Conservation (phyloP, 495 filamentous ascomycete genomes). For the Achaetomiella virescens region DNA sequence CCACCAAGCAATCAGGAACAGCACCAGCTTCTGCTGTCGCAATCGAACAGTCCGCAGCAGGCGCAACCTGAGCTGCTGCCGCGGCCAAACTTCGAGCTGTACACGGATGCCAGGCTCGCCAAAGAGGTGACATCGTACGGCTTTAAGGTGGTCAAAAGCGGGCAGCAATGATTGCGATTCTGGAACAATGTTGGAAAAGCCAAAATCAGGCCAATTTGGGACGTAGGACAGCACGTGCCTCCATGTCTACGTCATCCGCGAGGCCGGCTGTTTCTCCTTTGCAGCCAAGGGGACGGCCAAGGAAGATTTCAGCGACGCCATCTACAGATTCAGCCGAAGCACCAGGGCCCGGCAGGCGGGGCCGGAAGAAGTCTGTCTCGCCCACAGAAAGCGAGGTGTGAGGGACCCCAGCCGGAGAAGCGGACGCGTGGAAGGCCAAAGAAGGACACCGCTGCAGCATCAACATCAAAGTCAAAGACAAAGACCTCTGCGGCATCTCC, state of each 20-base stretch:
- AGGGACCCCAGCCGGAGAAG: background rate
- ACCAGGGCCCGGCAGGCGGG: background rate
- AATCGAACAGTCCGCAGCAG: slow-evolving; percentile 10
- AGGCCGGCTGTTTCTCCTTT: slow-evolving; percentile 23
- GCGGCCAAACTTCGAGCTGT: slow-evolving; percentile 55
- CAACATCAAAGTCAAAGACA: slow-evolving; percentile 12
- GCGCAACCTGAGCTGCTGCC: slow-evolving; percentile 11
- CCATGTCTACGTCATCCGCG: slow-evolving; percentile 22
- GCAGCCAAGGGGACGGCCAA: slow-evolving; percentile 40
- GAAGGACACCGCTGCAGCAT: slow-evolving; percentile 13
- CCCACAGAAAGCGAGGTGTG: background rate
- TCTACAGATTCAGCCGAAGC: slow-evolving; percentile 6
- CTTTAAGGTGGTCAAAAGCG: slow-evolving; percentile 71
- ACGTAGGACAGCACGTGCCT: background rate
- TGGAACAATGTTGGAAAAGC: slow-evolving; percentile 68
- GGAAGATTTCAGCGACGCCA: slow-evolving; percentile 24
- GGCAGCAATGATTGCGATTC: slow-evolving; percentile 61
- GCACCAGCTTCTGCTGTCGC: slow-evolving; percentile 18
- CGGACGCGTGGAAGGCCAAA: slow-evolving; percentile 19
- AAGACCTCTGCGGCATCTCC: slow-evolving; percentile 1
- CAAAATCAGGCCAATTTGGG: slow-evolving; percentile 21
- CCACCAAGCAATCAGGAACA: slow-evolving; percentile 33
- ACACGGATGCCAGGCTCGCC: slow-evolving; percentile 57
- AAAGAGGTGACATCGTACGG: slow-evolving; percentile 59
- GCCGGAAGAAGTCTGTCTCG: background rate